Evolutionary conservation across 2,329 filamentous ascomycete species (phyloP).

Genomic region (Pseudofabraea citricarpa): DNA sequence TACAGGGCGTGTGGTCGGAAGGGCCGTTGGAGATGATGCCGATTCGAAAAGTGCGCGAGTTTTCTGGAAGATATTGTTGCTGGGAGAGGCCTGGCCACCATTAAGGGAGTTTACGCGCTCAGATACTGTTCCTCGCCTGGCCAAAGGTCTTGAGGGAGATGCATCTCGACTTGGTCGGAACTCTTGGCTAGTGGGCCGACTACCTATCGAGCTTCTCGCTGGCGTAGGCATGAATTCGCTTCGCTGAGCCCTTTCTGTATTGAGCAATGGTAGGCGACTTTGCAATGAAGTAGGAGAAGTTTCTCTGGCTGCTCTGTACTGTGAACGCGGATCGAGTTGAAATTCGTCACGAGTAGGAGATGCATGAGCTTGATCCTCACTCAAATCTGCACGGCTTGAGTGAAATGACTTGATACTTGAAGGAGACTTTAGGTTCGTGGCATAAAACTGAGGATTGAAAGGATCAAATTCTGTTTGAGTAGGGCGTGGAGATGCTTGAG

Average conservation of each 20-base stretch:
- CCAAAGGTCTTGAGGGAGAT: not conserved
- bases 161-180: not conserved
- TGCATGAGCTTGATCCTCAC: not conserved
- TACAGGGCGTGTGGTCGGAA: conserved; percentile 1
- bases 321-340: not conserved
- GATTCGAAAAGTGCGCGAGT: conserved; percentile 23
- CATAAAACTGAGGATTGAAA: conserved; percentile 14
- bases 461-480: conserved; percentile 16
- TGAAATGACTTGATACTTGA: conserved; percentile 9
- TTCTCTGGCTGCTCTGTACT: not conserved
- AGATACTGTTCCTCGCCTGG: not conserved
- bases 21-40: conserved; percentile 6
- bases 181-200: not conserved
- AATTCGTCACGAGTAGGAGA: not conserved
- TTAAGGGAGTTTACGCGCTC: not conserved
- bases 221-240: not conserved
- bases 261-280: not conserved
- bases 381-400: conserved; percentile 6
- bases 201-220: not conserved
- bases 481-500: conserved; percentile 7
- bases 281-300: not conserved
- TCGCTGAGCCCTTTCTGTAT: not conserved
- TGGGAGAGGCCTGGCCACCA: conserved; percentile 4
- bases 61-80: conserved; percentile 18
- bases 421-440: not conserved